A percentile compares a stretch with the other conserved stretches of the same genome.
These are phyloP conservation scores for Linderniella brevidens DNA, from an alignment of 257 asterid species.

Conservation along the genomic window DNA sequence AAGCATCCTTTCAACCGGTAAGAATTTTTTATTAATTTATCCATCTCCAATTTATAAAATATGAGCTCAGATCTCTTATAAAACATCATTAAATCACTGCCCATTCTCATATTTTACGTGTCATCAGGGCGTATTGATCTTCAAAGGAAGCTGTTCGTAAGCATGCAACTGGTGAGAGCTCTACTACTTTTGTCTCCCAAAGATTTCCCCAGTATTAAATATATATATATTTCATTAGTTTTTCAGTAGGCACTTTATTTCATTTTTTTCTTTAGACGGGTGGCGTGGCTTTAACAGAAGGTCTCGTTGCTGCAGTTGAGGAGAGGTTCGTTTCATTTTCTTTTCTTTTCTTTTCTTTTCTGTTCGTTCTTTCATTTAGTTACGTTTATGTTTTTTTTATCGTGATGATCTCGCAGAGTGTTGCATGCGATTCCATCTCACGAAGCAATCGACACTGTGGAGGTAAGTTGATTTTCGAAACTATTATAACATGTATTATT, in stretches of 20 bases:
- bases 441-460: slow-evolving; percentile 96
- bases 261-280: slow-evolving; percentile 48
- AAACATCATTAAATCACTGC: no score
- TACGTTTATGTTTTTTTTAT: slow-evolving; percentile 8
- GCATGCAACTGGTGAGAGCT: slow-evolving; percentile 86
- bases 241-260: slow-evolving; percentile 11
- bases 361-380: no score
- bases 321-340: slow-evolving; percentile 51
- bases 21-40: slow-evolving; percentile 8
- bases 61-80: no score
- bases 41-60: no score
- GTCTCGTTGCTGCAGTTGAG: slow-evolving; percentile 86
- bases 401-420: no score
- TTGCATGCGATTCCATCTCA: slow-evolving; percentile 89
- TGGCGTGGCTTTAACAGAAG: slow-evolving; percentile 70
- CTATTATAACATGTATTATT: no score
- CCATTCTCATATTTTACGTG: slow-evolving; percentile 4
- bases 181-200: slow-evolving; percentile 5
- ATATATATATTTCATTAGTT: slow-evolving; percentile 2
- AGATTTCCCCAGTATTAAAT: no score
- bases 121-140: slow-evolving; percentile 71
- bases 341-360: not conserved
- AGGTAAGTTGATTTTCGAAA: slow-evolving; percentile 29
- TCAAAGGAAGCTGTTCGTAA: slow-evolving; percentile 90
- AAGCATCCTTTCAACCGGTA: slow-evolving; percentile 87